Evolutionary conservation across 2,329 filamentous ascomycete species (phyloP), one percentile per base, ranked within the genome.

Genomic region (Scleromitrula shiraiana): DNA sequence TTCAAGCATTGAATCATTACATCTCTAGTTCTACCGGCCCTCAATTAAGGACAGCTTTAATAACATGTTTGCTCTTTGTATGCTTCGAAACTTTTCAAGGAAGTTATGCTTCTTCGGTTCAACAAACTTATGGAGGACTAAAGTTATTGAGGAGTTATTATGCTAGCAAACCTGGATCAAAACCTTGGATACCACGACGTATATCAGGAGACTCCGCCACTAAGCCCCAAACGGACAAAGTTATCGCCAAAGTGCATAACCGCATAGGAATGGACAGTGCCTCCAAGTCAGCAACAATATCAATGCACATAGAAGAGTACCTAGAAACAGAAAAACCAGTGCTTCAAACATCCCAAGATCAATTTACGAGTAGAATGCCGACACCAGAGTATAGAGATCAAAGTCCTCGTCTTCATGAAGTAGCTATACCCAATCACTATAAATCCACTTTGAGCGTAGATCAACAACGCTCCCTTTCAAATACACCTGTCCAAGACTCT

Each of bases 81-180:
- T 60, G 56, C 38, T 62, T 63, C 41, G 61, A 63, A 42, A 54
- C 56, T 8, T 55, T 62, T n/a, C 55, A 60, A 50, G 61, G 60
- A 6, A 74, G 80, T 52, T 77, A 80, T 59, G 72, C 70, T 52
- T 76, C 79, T 52, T 77, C 77, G 41, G 78, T 82, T 39, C 60
- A 68, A 15, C 79, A 82, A 57, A 80, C 80, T 23, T 77, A 82
- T 59, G 74, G 66, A 4, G 79, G 79, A 1, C 67, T 83, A 19
- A 65, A 67, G 14, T 64, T 82, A 4, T 62, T 82, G 14, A 73
- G 79, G 43, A 70, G 55, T 29, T 59, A 63, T 40, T 62, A 61
- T 45, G 36, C 41, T 32, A 54, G 56, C 32, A 56, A 51, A n/a
- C 52, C 53, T 22, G 50, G 53, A 9, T 57, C 56, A 2, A 46